These are phyloP conservation scores for Ploettnerulaceae sp. DNA, from an alignment of 2,329 filamentous ascomycete species.

Conservation along the genomic window DNA sequence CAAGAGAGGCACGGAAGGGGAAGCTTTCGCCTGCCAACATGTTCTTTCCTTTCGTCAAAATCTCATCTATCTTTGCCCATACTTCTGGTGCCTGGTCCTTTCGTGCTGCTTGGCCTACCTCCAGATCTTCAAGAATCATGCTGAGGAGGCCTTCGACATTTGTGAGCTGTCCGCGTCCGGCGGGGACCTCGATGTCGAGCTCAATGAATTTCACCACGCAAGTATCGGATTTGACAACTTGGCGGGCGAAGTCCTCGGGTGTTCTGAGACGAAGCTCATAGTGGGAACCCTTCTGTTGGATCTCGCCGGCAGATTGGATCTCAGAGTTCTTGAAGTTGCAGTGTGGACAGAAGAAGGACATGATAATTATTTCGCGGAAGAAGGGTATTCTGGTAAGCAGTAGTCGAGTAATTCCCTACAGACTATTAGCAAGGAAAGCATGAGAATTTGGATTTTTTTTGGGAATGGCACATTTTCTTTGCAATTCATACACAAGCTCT, in stretches of 20 bases:
- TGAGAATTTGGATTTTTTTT: neutral
- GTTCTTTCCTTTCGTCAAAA: conserved; percentile 67
- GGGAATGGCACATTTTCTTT: conserved; percentile 59
- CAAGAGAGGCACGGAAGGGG: conserved; percentile 82
- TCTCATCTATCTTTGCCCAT: conserved; percentile 68
- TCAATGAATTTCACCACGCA: conserved; percentile 84
- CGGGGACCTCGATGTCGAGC: conserved; percentile 86
- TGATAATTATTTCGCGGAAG: conserved; percentile 95
- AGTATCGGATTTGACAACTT: conserved; percentile 88
- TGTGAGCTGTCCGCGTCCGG: conserved; percentile 84
- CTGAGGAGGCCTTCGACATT: conserved; percentile 87
- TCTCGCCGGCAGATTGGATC: conserved; percentile 85
- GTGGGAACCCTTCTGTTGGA: conserved; percentile 81
- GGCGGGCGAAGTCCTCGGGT: conserved; percentile 71
- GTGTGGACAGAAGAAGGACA: conserved; percentile 91
- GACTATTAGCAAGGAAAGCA: neutral
- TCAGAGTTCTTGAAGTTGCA: conserved; percentile 90
- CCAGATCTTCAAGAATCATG: conserved; percentile 74
- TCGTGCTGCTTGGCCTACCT: conserved; percentile 74
- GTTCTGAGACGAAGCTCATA: conserved; percentile 76
- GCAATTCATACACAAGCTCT: conserved; percentile 85
- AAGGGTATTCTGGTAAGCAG: conserved; percentile 91
- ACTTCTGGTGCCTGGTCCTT: conserved; percentile 75
- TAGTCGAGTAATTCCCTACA: conserved; percentile 74
- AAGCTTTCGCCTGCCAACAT: conserved; percentile 76